Conservation (phyloP, 352 stramenopile genomes). For the Pythium vanterpoolii region DNA sequence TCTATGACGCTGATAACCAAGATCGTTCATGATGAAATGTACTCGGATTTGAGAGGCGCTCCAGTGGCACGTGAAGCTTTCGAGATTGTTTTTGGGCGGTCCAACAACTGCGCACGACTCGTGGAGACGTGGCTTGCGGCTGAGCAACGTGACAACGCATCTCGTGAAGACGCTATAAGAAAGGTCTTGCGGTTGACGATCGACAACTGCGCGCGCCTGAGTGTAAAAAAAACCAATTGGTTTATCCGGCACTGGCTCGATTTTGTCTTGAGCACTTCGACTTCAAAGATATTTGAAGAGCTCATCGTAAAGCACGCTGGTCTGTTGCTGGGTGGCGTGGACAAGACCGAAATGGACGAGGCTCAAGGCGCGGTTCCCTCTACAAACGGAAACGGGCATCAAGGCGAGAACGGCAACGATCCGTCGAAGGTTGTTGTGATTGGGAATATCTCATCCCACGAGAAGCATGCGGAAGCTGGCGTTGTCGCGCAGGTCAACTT, state of each 20-base stretch:
- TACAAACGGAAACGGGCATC: background rate
- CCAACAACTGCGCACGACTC: conserved; percentile 40
- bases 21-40: conserved; percentile 7
- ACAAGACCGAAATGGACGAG: conserved; percentile 26
- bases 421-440: conserved; percentile 9
- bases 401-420: conserved; percentile 1
- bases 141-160: background rate
- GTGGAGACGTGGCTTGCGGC: conserved; percentile 30
- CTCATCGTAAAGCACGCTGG: conserved; percentile 44
- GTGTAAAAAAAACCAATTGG: conserved; percentile 69
- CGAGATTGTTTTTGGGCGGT: conserved; percentile 43
- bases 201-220: conserved; percentile 31
- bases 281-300: background rate
- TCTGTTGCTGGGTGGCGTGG: conserved; percentile 45
- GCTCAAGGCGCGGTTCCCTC: background rate
- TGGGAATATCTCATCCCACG: conserved; percentile 11
- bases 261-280: conserved; percentile 31
- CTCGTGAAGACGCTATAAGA: conserved; percentile 4
- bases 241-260: conserved; percentile 64
- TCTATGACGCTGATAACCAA: conserved; percentile 24
- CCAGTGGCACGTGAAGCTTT: conserved; percentile 37
- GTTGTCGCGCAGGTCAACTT: conserved; percentile 22
- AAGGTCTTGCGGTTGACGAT: conserved; percentile 12
- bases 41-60: background rate
- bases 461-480: conserved; percentile 24